phyloP scores from a whole-genome alignment of 352 stramenopile species.

The Elongisporangium undulatum region DNA sequence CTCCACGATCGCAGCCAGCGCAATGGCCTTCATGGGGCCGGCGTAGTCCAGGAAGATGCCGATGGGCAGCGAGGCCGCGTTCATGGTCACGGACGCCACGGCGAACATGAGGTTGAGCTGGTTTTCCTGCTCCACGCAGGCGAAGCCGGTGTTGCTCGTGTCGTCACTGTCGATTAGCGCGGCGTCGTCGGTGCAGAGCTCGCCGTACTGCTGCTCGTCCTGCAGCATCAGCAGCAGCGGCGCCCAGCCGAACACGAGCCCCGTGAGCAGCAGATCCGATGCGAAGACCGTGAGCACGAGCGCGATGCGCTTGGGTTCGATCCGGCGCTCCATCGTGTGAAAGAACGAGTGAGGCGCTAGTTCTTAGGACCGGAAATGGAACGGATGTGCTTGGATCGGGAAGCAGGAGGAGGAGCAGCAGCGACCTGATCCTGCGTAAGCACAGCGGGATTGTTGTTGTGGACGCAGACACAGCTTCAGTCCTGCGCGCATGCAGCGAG shows the following conservation, averaged over 20 bases:
- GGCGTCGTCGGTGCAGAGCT: constrained; percentile 46
- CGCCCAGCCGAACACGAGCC: constrained; percentile 84
- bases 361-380: background rate
- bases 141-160: constrained; percentile 6
- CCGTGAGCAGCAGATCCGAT: constrained; percentile 83
- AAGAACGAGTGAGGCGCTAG: constrained; percentile 5
- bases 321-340: constrained; percentile 5
- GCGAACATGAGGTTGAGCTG: constrained; percentile 87
- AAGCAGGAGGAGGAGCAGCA: background rate
- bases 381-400: background rate
- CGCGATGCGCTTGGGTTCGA: constrained; percentile 44
- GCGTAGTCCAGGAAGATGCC: constrained; percentile 74
- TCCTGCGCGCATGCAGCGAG: background rate
- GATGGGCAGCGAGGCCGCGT: constrained; percentile 68
- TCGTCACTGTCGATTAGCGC: constrained; percentile 7
- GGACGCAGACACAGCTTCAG: background rate
- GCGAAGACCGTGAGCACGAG: constrained; percentile 65
- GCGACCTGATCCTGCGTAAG: background rate
- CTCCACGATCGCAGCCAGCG: constrained; percentile 52
- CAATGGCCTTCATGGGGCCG: constrained; percentile 53
- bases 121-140: constrained; percentile 75
- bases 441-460: background rate
- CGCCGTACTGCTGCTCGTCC: constrained; percentile 76
- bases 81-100: constrained; percentile 74
- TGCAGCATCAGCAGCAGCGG: constrained; percentile 80